Evolutionary conservation across 2,329 filamentous ascomycete genomes (phyloP).

Genomic region (Penicillium rolfsii): DNA sequence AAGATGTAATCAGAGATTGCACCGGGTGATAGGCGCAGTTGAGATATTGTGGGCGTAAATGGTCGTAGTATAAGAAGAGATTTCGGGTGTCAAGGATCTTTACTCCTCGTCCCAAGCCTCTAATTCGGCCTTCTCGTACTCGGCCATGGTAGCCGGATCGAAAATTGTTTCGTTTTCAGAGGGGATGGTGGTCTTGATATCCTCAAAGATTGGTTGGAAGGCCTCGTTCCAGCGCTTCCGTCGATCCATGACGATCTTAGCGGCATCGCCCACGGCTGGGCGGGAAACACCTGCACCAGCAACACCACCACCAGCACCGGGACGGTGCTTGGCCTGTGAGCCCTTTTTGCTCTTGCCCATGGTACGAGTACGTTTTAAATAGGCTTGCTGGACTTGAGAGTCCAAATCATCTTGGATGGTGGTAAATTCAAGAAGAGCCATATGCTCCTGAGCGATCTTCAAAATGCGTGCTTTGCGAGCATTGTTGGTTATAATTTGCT

Average conservation of each 20-base stretch:
- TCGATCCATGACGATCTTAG: slow-evolving; percentile 89
- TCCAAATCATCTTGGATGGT: slow-evolving; percentile 97
- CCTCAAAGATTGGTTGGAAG: slow-evolving; percentile 88
- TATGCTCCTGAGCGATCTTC: slow-evolving; percentile 85
- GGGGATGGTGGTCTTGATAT: slow-evolving; percentile 76
- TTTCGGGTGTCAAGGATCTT: background rate
- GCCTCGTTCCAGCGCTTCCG: slow-evolving; percentile 86
- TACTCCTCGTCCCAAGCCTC: slow-evolving; percentile 82
- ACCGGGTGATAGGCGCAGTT: background rate
- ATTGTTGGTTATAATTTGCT: slow-evolving; percentile 84
- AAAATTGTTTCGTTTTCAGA: slow-evolving; percentile 73
- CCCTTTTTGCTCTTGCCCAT: slow-evolving; percentile 94
- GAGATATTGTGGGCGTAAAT: background rate
- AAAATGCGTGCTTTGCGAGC: slow-evolving; percentile 84
- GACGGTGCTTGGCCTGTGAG: slow-evolving; percentile 60
- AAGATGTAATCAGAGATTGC: background rate
- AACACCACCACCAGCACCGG: slow-evolving; percentile 69
- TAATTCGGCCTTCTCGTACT: slow-evolving; percentile 73
- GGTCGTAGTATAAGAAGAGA: background rate
- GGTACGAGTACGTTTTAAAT: slow-evolving; percentile 91
- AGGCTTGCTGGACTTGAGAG: slow-evolving; percentile 89
- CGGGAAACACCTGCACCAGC: slow-evolving; percentile 51
- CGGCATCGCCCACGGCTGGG: slow-evolving; percentile 81
- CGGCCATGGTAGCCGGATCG: slow-evolving; percentile 70
- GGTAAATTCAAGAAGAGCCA: slow-evolving; percentile 95